phyloP scores from a whole-genome alignment of 2,329 filamentous ascomycete species.

The Phaeoacremonium minimum region DNA sequence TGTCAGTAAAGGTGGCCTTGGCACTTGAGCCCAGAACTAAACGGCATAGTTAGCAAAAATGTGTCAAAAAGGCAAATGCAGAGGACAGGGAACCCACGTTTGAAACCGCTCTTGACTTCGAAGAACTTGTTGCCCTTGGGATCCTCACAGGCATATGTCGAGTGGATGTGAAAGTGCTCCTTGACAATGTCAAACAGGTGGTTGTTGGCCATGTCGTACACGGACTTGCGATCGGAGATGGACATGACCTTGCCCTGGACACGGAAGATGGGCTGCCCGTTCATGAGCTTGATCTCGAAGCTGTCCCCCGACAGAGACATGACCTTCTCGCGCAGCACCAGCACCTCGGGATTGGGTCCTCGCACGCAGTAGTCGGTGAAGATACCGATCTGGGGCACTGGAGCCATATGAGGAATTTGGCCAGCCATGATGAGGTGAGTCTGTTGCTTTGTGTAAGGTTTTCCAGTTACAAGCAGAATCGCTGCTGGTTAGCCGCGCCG shows the following conservation, averaged over 20 bases:
- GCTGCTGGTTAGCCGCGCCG: no score
- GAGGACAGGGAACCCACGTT: constrained; percentile 32
- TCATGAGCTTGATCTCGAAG: constrained; percentile 56
- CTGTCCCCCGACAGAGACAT: constrained; percentile 59
- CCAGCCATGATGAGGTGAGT: no score
- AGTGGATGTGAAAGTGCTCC: constrained; percentile 44
- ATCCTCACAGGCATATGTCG: constrained; percentile 46
- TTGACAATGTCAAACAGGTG: constrained; percentile 56
- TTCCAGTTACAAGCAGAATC: no score
- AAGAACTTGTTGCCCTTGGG: constrained; percentile 41
- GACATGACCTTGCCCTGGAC: constrained; percentile 47
- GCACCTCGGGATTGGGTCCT: no score
- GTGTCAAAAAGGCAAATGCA: neutral
- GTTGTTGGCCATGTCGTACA: constrained; percentile 46
- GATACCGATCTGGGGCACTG: no score
- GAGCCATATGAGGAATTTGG: no score
- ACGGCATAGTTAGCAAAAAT: neutral
- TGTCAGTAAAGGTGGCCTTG: constrained; percentile 45
- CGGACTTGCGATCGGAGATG: constrained; percentile 49
- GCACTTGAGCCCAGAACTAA: constrained; percentile 51
- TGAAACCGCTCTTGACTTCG: constrained; percentile 51
- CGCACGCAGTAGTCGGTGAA: no score
- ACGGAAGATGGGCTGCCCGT: constrained; percentile 49
- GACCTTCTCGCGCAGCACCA: constrained; percentile 58
- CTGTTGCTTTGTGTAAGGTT: no score